phyloP scores from a whole-genome alignment of 2,329 filamentous ascomycete genomes.

The Magnaporthiopsis rhizophila region DNA sequence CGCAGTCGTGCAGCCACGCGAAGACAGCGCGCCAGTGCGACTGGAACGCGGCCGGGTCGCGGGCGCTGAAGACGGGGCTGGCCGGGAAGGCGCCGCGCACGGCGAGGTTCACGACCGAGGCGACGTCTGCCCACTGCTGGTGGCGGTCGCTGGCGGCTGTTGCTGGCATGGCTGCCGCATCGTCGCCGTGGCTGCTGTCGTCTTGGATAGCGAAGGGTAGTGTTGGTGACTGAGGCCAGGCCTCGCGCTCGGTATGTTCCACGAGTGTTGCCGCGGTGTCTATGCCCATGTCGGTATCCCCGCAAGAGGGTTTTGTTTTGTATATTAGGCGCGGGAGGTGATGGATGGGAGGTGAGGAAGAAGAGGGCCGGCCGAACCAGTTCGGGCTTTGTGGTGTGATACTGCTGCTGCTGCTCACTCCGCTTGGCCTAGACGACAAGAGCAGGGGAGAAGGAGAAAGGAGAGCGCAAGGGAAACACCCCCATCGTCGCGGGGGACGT shows the following conservation, averaged over 20 bases:
- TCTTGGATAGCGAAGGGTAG: not conserved
- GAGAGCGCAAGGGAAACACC: not conserved
- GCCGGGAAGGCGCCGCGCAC: not conserved
- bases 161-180: too few relatives aligned
- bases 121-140: slow-evolving; percentile 3
- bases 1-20: not conserved
- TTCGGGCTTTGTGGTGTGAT: not conserved
- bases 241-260: not conserved
- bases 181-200: too few relatives aligned
- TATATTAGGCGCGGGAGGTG: not conserved
- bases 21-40: slow-evolving; percentile 3
- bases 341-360: not conserved
- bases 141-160: not conserved
- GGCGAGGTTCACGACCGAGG: slow-evolving; percentile 1
- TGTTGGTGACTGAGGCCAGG: not conserved
- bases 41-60: not conserved
- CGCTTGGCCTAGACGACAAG: not conserved
- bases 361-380: not conserved
- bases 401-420: not conserved
- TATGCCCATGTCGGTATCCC: too few relatives aligned
- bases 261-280: too few relatives aligned
- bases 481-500: not conserved
- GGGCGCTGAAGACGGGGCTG: not conserved
- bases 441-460: not conserved
- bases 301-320: not conserved